Evolutionary conservation across 1,284 basidiomycete species (phyloP).

Genomic region (Boletus mariae): DNA sequence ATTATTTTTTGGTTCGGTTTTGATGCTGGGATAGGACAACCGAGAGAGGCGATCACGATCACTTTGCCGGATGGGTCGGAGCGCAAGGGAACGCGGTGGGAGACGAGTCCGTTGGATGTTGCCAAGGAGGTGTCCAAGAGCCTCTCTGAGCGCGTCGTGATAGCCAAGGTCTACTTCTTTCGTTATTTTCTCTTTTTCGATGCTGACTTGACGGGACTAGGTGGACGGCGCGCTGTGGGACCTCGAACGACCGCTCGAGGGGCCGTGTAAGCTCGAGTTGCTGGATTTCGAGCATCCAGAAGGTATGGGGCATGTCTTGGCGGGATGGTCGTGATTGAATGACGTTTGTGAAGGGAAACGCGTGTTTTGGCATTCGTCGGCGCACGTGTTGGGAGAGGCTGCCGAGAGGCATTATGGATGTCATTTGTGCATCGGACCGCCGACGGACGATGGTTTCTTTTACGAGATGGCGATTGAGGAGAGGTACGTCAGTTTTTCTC

Average conservation of each 20-base stretch:
- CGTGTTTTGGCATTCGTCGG: constrained; percentile 99
- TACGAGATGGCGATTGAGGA: constrained; percentile 94
- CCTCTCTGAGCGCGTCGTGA: constrained; percentile 87
- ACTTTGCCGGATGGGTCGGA: constrained; percentile 87
- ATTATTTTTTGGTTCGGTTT: not conserved
- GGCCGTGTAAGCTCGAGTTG: constrained; percentile 76
- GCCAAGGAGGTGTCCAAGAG: constrained; percentile 87
- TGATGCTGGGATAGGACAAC: constrained; percentile 59
- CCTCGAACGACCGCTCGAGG: constrained; percentile 89
- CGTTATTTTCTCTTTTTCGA: not conserved
- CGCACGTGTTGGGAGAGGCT: constrained; percentile 98
- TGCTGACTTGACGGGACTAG: constrained; percentile 34
- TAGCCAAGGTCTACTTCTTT: constrained; percentile 71
- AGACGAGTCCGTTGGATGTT: constrained; percentile 93
- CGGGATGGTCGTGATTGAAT: not conserved
- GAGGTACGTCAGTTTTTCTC: constrained; percentile 39
- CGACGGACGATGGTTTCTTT: constrained; percentile 98
- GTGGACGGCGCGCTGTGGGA: constrained; percentile 94
- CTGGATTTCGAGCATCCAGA: constrained; percentile 95
- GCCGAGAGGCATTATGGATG: constrained; percentile 97
- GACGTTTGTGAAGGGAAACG: constrained; percentile 47
- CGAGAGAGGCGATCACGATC: constrained; percentile 79
- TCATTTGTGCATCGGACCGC: constrained; percentile 95
- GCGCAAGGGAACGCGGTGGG: constrained; percentile 85
- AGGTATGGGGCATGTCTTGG: constrained; percentile 45